These are phyloP conservation scores for Wilcoxina mikolae DNA, from an alignment of 495 filamentous ascomycete species.

Conservation along the genomic window DNA sequence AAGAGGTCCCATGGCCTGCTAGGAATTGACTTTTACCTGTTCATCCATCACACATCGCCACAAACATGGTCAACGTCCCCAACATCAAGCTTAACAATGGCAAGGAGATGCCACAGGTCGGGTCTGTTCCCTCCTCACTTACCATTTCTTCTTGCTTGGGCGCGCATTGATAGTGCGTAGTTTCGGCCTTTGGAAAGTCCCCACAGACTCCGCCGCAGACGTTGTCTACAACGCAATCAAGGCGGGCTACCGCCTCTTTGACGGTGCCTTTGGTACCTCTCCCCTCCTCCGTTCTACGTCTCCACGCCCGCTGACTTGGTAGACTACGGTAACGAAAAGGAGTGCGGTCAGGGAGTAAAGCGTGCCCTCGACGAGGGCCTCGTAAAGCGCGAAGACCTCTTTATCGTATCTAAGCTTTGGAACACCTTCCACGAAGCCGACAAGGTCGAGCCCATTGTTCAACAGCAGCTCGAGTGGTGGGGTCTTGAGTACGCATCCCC, in stretches of 20 bases:
- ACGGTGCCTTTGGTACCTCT: slow-evolving; percentile 66
- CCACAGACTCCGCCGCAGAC: slow-evolving; percentile 60
- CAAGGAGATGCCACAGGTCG: slow-evolving; percentile 75
- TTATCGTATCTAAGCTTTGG: slow-evolving; percentile 88
- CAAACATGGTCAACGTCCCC: slow-evolving; percentile 28
- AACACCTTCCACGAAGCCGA: slow-evolving; percentile 71
- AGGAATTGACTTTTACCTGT: too few relatives aligned
- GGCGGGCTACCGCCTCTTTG: slow-evolving; percentile 70
- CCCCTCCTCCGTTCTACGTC: not conserved
- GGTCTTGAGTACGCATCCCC: slow-evolving; percentile 57
- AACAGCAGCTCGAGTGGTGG: slow-evolving; percentile 64
- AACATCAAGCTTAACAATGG: slow-evolving; percentile 68
- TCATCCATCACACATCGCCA: too few relatives aligned
- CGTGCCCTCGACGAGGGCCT: slow-evolving; percentile 76
- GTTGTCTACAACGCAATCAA: slow-evolving; percentile 83
- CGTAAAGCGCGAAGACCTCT: slow-evolving; percentile 75
- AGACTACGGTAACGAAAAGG: slow-evolving; percentile 85
- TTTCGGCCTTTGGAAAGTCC: slow-evolving; percentile 73
- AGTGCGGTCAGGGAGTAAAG: slow-evolving; percentile 69
- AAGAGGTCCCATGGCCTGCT: too few relatives aligned
- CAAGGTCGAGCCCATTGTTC: slow-evolving; percentile 55
- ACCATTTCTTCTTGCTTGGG: not conserved
- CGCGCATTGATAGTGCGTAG: not conserved
- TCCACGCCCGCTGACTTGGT: not conserved
- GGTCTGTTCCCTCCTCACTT: slow-evolving; percentile 25